phyloP scores from a whole-genome alignment of 306 rosid species.

The Herpetospermum pedunculosum region DNA sequence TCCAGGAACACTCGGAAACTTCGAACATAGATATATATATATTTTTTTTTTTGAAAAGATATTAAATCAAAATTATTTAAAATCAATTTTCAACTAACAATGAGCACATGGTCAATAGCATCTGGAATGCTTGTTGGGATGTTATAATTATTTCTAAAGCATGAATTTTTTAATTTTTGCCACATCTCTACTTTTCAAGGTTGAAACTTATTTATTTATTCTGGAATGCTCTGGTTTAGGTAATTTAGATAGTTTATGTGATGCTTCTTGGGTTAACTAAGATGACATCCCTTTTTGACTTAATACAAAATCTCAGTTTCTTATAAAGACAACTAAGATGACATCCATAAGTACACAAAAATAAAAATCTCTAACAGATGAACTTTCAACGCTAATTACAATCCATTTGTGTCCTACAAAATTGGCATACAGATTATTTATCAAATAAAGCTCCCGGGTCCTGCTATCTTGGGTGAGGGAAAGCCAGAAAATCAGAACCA shows the following conservation, averaged over 20 bases:
- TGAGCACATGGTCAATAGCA: background rate
- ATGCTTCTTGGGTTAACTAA: background rate
- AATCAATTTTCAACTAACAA: too few relatives aligned
- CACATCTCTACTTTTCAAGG: background rate
- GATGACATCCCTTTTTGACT: background rate
- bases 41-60: too few relatives aligned
- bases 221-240: background rate
- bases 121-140: background rate
- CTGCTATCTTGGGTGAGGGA: constrained; percentile 92
- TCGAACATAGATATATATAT: too few relatives aligned
- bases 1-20: too few relatives aligned
- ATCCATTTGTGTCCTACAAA: background rate
- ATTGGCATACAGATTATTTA: constrained; percentile 48
- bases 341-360: background rate
- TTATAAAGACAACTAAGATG: background rate
- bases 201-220: background rate
- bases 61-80: too few relatives aligned
- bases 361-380: background rate
- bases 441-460: constrained; percentile 94
- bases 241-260: background rate
- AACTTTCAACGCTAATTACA: constrained; percentile 12
- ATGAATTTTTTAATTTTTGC: background rate
- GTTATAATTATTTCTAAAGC: background rate
- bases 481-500: constrained; percentile 99
- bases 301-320: too few relatives aligned